Evolutionary conservation across 495 filamentous ascomycete species (phyloP).

Genomic region (Chaetomium tenue): DNA sequence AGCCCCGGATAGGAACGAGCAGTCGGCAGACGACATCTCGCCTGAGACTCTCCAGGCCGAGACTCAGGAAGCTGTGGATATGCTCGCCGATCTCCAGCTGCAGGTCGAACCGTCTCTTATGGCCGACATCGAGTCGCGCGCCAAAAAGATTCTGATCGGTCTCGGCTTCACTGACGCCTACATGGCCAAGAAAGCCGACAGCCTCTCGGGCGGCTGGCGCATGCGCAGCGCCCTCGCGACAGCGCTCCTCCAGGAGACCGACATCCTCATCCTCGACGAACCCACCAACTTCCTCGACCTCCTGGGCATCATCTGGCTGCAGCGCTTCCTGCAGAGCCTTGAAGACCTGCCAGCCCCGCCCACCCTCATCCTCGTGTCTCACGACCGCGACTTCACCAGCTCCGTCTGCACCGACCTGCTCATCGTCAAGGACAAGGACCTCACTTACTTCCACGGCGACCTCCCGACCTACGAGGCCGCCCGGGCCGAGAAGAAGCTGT

Average conservation of each 20-base stretch:
- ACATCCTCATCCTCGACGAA: constrained; percentile 82
- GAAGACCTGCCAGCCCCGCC: constrained; percentile 38
- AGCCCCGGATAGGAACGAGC: constrained; percentile 45
- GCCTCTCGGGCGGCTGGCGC: constrained; percentile 75
- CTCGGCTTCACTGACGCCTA: constrained; percentile 67
- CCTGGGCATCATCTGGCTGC: constrained; percentile 78
- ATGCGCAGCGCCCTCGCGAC: constrained; percentile 70
- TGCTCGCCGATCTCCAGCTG: constrained; percentile 61
- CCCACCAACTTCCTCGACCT: constrained; percentile 85
- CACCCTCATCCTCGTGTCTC: constrained; percentile 71
- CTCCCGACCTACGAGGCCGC: constrained; percentile 65
- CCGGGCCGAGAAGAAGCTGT: constrained; percentile 60
- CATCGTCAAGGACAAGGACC: constrained; percentile 64
- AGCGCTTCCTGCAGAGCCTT: constrained; percentile 61
- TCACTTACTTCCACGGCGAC: constrained; percentile 69
- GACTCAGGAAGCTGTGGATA: constrained; percentile 60
- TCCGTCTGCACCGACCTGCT: constrained; percentile 73
- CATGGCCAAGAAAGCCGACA: constrained; percentile 55
- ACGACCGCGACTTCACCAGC: constrained; percentile 74
- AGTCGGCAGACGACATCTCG: constrained; percentile 55
- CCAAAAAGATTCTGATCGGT: constrained; percentile 62
- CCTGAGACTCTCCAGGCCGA: constrained; percentile 56
- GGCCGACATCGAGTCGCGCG: constrained; percentile 56
- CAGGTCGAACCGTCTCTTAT: constrained; percentile 53
- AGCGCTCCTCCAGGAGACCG: constrained; percentile 64